Evolutionary conservation across 495 filamentous ascomycete genomes (phyloP), one percentile per base, ranked within the genome.

Genomic region (Rhypophila decipiens): DNA sequence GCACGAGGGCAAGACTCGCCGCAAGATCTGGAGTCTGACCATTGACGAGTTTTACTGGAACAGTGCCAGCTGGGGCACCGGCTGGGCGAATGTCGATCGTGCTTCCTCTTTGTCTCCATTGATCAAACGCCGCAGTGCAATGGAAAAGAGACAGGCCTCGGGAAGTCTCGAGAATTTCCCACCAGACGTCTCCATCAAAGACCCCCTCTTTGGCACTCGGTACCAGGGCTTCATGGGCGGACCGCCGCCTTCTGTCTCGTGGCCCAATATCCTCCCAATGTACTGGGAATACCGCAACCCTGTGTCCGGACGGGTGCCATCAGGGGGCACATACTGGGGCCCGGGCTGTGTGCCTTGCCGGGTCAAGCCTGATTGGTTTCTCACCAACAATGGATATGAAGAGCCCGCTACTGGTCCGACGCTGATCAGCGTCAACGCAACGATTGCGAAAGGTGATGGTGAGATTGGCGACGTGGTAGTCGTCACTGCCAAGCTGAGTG

Each of bases 1-100:
- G 8, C 23, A 47, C 31, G 29, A 42, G 31, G 50, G 44, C 2
- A 39, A 41, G 17, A 45, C 40, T 21, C 33, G 49, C 31, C 31
- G 50, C 5, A 52, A 52, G 34, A 20, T 57, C 3, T 57, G 49
- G 49, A 42, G 49, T 34, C 18, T 57, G 18, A 47, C 46, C 9
- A 57, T 57, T 17, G 54, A 57, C 22, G 54, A 57, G 49, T 52
- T 57, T 29, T 57, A 57, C 38, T 57, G 54, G 54, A 52, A 18
- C 29, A 46, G 42, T 9, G 37, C 13, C 13, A 47, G 21, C 33
- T 57, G 54, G 54, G 46, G 19, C 2, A 34, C 11, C 4, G 54
- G 54, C 5, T 57, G 54, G 54, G 36, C 49, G 5, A 39, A 34
- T 1, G 45, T 57, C 18, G 27, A 43, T 19, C 27, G 27, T 13